Conservation (phyloP, 768 basidiomycete species). For the Dictyophora rubrovolvata region DNA sequence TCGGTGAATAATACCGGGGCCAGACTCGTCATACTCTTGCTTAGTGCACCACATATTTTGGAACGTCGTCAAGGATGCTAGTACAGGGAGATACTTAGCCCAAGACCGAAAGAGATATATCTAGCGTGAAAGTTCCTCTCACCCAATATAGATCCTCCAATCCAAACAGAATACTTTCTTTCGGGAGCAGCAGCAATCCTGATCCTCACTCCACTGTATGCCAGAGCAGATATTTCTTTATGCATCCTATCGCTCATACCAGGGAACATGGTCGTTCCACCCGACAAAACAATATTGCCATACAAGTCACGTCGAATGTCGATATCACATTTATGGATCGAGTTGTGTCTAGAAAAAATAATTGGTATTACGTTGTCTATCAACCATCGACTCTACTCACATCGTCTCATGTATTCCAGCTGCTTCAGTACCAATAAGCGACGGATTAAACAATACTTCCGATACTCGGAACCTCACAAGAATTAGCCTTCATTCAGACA, state of each 20-base stretch:
- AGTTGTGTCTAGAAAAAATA: neutral
- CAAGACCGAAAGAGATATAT: neutral
- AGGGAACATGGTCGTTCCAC: constrained; percentile 42
- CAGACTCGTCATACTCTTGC: constrained; percentile 33
- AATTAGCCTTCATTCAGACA: neutral
- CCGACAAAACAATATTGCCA: constrained; percentile 39
- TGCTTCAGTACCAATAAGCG: constrained; percentile 37
- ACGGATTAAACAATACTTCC: constrained; percentile 43
- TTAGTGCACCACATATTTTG: constrained; percentile 39
- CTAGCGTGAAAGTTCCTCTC: neutral
- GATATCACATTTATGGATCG: constrained; percentile 5
- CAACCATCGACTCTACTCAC: constrained; percentile 10
- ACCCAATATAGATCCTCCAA: constrained; percentile 22
- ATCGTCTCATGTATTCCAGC: constrained; percentile 44
- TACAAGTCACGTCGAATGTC: constrained; percentile 8
- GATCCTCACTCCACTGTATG: constrained; percentile 40
- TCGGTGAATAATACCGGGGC: constrained; percentile 19
- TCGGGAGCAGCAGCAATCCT: constrained; percentile 42
- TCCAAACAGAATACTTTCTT: constrained; percentile 44
- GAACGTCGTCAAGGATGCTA: constrained; percentile 42
- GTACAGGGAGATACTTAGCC: constrained; percentile 1
- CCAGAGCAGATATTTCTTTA: constrained; percentile 41
- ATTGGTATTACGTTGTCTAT: neutral
- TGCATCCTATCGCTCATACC: constrained; percentile 46
- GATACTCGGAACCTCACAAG: constrained; percentile 33